A percentile compares a stretch with the other conserved stretches of the same genome.
Conservation (phyloP, 371 early-diverging fungal species). For the Mucor sp. region DNA sequence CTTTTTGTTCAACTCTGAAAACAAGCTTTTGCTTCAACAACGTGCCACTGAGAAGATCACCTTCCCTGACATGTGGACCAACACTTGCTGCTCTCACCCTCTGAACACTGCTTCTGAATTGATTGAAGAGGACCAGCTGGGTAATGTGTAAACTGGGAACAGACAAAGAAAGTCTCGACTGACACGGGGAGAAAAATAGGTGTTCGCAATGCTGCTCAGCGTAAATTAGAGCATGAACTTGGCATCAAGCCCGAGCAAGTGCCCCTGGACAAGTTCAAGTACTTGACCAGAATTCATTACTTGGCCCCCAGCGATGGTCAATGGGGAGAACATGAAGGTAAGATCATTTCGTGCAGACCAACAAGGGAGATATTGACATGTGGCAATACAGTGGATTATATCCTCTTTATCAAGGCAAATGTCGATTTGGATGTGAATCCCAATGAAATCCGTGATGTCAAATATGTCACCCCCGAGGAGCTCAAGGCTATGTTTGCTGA, state of each 20-base stretch:
- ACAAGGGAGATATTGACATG: neutral
- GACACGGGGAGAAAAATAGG: conserved; percentile 22
- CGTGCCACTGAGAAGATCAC: conserved; percentile 96
- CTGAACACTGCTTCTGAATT: conserved; percentile 82
- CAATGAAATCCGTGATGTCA: conserved; percentile 83
- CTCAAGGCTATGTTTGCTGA: conserved; percentile 71
- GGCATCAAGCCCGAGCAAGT: conserved; percentile 85
- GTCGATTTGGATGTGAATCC: conserved; percentile 67
- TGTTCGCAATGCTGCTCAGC: conserved; percentile 62
- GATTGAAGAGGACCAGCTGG: conserved; percentile 76
- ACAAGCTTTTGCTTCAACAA: conserved; percentile 89
- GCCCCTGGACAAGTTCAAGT: conserved; percentile 81
- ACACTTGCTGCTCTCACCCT: conserved; percentile 98
- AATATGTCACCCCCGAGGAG: conserved; percentile 84
- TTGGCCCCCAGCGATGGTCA: conserved; percentile 90
- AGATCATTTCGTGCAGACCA: conserved; percentile 5
- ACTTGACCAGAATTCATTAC: conserved; percentile 94
- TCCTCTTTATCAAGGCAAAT: conserved; percentile 80
- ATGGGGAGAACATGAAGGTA: conserved; percentile 97
- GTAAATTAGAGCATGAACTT: conserved; percentile 95
- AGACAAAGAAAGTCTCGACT: no score
- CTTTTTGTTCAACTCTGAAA: conserved; percentile 85
- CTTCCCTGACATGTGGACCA: conserved; percentile 95
- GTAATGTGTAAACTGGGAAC: conserved; percentile 28
- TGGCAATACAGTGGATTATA: conserved; percentile 77